These are phyloP conservation scores for Cyberlindnera xishuangbannaensis DNA, from an alignment of 805 yeast species.

Conservation along the genomic window DNA sequence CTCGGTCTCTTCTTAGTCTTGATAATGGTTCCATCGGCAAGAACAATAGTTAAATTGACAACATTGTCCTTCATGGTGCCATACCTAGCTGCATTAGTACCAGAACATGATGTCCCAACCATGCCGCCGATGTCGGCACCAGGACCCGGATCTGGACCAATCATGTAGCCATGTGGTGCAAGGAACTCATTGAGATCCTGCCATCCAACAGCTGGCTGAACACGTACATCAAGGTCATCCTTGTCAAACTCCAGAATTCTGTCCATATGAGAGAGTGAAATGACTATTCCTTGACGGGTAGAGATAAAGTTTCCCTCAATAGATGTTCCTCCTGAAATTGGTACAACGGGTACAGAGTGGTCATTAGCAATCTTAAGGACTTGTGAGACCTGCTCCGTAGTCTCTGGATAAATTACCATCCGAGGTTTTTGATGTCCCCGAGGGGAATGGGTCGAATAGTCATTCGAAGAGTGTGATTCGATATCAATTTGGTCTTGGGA, in stretches of 20 bases:
- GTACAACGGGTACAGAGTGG: constrained; percentile 51
- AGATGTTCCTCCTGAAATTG: constrained; percentile 58
- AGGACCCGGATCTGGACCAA: constrained; percentile 76
- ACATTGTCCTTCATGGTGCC: constrained; percentile 80
- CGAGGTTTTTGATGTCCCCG: constrained; percentile 35
- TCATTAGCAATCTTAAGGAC: constrained; percentile 48
- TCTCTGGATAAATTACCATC: constrained; percentile 44
- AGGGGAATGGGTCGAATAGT: constrained; percentile 47
- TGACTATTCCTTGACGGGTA: constrained; percentile 52
- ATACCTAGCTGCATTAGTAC: constrained; percentile 68
- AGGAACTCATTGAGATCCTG: constrained; percentile 53
- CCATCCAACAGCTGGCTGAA: constrained; percentile 78
- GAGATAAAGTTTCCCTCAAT: constrained; percentile 62
- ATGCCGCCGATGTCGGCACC: constrained; percentile 76
- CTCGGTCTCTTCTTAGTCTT: constrained; percentile 69
- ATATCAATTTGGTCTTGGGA: constrained; percentile 30
- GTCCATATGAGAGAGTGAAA: constrained; percentile 59
- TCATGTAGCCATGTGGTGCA: constrained; percentile 41
- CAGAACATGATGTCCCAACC: constrained; percentile 74
- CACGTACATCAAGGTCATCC: constrained; percentile 61
- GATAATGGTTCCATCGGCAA: constrained; percentile 71
- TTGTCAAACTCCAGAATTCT: constrained; percentile 47
- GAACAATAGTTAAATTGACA: constrained; percentile 59
- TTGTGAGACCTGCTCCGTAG: constrained; percentile 50
- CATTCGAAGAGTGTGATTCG: constrained; percentile 40